Evolutionary conservation across 179 eudicot genomes (phyloP).

Genomic region (Beta macrorhiza): DNA sequence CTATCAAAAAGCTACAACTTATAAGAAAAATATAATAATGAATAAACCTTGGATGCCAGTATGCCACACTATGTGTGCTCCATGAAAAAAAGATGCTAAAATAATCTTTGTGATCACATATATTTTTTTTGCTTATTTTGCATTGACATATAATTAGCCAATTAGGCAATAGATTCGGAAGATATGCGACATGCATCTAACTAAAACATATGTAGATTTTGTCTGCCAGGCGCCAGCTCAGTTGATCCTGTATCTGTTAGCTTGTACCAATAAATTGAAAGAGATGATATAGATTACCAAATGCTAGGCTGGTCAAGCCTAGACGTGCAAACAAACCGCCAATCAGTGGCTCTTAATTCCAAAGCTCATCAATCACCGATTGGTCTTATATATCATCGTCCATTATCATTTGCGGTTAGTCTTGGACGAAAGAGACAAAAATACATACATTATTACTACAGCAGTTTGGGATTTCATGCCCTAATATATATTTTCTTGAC

Average conservation of each 20-base stretch:
- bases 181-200: not conserved
- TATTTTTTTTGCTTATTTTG: no score
- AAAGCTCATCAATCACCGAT: not conserved
- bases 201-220: not conserved
- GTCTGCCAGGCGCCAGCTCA: not conserved
- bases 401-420: not conserved
- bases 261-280: no score
- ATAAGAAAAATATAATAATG: no score
- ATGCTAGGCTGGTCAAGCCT: not conserved
- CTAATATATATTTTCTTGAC: not conserved
- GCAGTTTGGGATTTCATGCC: not conserved
- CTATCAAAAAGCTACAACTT: no score
- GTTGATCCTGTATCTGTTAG: not conserved
- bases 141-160: not conserved
- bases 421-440: not conserved
- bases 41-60: no score
- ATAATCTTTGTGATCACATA: no score
- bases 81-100: no score
- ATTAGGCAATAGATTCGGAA: not conserved
- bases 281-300: not conserved
- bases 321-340: slow-evolving; percentile 11
- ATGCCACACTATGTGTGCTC: no score
- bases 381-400: not conserved
- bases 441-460: not conserved
- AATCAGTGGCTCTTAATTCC: not conserved